Base-by-base conservation (phyloP, 73 alveolate species). In the Paramecium sonneborni region DNA sequence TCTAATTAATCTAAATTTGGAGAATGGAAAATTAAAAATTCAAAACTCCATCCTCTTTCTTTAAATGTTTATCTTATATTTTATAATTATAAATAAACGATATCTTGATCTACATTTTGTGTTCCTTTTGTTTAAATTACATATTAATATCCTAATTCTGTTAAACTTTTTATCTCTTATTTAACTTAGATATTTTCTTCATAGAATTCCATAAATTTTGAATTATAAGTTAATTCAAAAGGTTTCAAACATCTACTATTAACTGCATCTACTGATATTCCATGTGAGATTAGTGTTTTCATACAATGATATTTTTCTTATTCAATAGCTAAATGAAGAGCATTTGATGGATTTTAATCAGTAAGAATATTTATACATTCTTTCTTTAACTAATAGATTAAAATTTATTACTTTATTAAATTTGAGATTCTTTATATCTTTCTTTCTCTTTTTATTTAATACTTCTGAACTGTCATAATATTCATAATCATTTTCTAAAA, bases 321-420 rank as follows among this genome's bases (percentile, higher is more conserved):
- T 74, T 74, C 87, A 37, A 74, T 74, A 18, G 87, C 87, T 74
- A 74, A 20, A 74, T 74, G 87, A 74, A 74, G 87, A 10, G 87
- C 87, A 74, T 74, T 74, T 11, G 62, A 74, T 34, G 87, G 87
- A 34, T 37, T 34, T 37, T 74, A 37, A 34, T 74, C 87, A 37
- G 87, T 74, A 5, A 74, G 34, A 5, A 74, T 74, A 14, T 74
- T 74, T 9, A 74, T 34, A 6, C 58, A 39, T 74, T 74, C 67
- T 18, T n/a, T 74, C 87, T 74, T 34, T 3, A 0, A 74, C 44
- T 74, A 74, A 34, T 52, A 52, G 68, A 18, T 52, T 12, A 37
- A 12, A 37, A 34, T 28, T 74, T 1, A 62, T 37, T 74, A 74
- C 87, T 39, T 74, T 74, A 74, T 74, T 18, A 74, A 74, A 74